Evolutionary conservation across 257 asterid genomes (phyloP), one percentile per base, ranked within the genome.

Genomic region (Fraxinus quadrangulata): DNA sequence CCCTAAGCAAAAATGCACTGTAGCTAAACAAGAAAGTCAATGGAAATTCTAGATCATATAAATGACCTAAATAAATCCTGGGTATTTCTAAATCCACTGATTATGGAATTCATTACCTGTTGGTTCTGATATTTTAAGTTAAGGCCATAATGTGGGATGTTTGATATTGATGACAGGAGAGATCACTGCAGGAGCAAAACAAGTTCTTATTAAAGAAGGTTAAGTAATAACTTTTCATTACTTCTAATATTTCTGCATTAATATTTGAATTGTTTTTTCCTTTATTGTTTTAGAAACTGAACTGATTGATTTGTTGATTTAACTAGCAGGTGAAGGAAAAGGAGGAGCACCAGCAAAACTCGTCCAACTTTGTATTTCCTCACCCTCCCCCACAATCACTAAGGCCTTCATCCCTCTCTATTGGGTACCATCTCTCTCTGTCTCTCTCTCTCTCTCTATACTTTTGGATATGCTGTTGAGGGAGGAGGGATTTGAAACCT

Each of bases 141-240:
- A 7, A 37, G 42, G 42, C 42, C 42, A 51, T 51, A 5, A 17
- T 51, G 61, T 4, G 10, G 10, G 11, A 19, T 54, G 23, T 54
- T 54, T 17, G 23, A 54, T 63, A 4, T 0, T 65, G 68, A 37
- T 79, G 65, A 45, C 91, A 93, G 97, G 97, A 86, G 89, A 93
- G 75, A 81, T 79, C 83, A 47, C 71, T 93, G 79, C 91, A 81
- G 82, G 90, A 86, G 73, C 89, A 91, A 47, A 89, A 90, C 79
- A 87, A 72, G 56, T 6, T 77, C 67, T 72, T 93, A 67, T 79
- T 84, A 8, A 93, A 86, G 80, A 82, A 90, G 97, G 97, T 91
- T 78, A 67, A 26, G 1, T 23, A 23, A 4, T 9, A 3, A 8
- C 4, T 9, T 23, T 28, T 0, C 31, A 9, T 23, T 5, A 0